Evolutionary conservation across 176 grass and related monocot species (phyloP).

Genomic region (Hyparrhenia diplandra): DNA sequence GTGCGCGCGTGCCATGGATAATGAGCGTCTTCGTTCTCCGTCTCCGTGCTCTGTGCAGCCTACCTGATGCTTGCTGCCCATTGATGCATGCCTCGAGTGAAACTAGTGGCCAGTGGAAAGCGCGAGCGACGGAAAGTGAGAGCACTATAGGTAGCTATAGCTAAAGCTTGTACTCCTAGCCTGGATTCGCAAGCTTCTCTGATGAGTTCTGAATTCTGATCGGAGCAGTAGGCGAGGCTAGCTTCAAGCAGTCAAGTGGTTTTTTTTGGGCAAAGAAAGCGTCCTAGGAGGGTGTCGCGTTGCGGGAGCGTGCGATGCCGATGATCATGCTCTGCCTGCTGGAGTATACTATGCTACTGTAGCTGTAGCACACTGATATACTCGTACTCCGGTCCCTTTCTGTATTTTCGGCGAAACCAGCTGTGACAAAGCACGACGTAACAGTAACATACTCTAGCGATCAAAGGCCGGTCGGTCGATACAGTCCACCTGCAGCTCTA

Average conservation of each 20-base stretch:
- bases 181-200: no score
- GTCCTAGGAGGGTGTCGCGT: no score
- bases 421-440: not conserved
- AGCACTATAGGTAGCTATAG: no score
- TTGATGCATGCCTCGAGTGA: conserved; percentile 28
- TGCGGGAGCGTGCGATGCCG: no score
- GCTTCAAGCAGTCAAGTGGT: no score
- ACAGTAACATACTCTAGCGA: not conserved
- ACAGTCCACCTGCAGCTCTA: no score
- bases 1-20: conserved; percentile 27
- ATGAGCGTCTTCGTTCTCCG: conserved; percentile 20
- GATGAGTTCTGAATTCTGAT: conserved; percentile 15
- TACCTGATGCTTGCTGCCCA: not conserved
- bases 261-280: no score
- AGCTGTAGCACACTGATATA: no score
- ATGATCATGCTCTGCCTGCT: not conserved
- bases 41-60: not conserved
- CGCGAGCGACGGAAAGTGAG: conserved; percentile 11
- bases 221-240: conserved; percentile 17
- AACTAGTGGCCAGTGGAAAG: not conserved
- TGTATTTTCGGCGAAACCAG: no score
- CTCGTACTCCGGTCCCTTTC: no score
- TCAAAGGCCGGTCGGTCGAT: not conserved
- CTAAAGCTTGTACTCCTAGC: no score
- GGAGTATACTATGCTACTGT: not conserved